A percentile compares a stretch with the other conserved stretches of the same genome.
Conservation (phyloP, 164 flowering plant genomes). For the Vitis riparia region DNA sequence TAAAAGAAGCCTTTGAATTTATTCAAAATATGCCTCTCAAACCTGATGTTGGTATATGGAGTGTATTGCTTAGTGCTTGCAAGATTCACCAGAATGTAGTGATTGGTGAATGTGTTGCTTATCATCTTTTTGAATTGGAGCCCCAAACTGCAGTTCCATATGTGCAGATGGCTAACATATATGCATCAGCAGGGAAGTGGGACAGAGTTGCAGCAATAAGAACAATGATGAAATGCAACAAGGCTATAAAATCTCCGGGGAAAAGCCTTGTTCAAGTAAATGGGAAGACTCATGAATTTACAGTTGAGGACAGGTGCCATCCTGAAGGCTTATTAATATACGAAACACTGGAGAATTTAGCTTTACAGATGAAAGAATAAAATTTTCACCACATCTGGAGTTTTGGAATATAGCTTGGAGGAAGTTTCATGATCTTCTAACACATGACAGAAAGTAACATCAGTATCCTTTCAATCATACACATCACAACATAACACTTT, state of each 20-base stretch:
- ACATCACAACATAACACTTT: no score
- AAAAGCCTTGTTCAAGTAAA: constrained; percentile 43
- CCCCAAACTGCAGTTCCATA: constrained; percentile 53
- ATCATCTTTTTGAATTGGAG: constrained; percentile 40
- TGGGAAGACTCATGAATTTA: constrained; percentile 42
- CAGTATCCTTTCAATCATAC: no score
- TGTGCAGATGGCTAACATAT: constrained; percentile 68
- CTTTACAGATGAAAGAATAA: constrained; percentile 35
- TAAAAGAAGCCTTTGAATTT: constrained; percentile 54
- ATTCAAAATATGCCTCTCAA: constrained; percentile 48
- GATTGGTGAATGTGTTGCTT: constrained; percentile 45
- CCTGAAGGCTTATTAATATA: constrained; percentile 30
- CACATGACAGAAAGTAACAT: no score
- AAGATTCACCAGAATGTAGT: constrained; percentile 46
- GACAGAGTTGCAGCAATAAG: constrained; percentile 46
- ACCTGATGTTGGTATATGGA: constrained; percentile 69
- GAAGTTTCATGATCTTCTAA: no score
- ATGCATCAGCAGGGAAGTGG: constrained; percentile 58
- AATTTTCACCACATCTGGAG: not conserved
- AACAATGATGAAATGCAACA: constrained; percentile 44
- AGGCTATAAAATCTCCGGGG: constrained; percentile 52
- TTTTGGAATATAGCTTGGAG: no score
- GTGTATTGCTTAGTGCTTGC: constrained; percentile 59
- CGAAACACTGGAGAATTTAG: constrained; percentile 36
- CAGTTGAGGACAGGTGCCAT: constrained; percentile 55